Evolutionary conservation across 1,139 yeast genomes (phyloP), one percentile per base, ranked within the genome.

Genomic region (Geotrichum citri-aurantii): DNA sequence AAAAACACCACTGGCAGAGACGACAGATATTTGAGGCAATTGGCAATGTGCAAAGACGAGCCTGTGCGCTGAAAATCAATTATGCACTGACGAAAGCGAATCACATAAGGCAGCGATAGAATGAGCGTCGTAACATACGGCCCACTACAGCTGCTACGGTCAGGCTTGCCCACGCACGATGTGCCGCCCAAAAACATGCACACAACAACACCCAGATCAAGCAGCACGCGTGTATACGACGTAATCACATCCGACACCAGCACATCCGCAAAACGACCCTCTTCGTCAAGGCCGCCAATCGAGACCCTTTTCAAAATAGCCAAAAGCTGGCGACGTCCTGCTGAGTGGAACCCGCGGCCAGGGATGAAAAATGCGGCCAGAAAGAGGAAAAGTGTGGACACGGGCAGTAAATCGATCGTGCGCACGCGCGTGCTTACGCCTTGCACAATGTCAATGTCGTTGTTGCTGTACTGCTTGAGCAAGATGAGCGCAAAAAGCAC

Each of bases 81-180:
- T 69, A 85, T 72, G 71, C 98, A 93, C 73, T 93, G 99, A 52
- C 82, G 80, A 47, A 93, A 78, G 65, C 99, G 80, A 44, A 92
- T 82, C 17, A 81, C 65, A 11, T 83, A 81, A 0, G 99, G 99
- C 5, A 83, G 75, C 27, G 78, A 79, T 65, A 81, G 78, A 47
- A 79, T 75, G 12, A 77, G 62, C 1, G 81, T 78, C 59, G 85
- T 88, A 33, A 85, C 64, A 59, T 71, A 71, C 2, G 69, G 65
- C 8, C 74, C 71, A 8, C 76, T 77, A 55, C 74, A 69, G 24
- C 33, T 48, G 1, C 65, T 58, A 51, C 80, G 68, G 58, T 73
- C 70, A 11, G 76, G 73, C 31, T 68, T 66, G 2, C 71, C 66
- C 17, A 68, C 65, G 48, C 67, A 64, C 1, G 72, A 61, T 46